These are phyloP conservation scores for Blastobotrys petasosporus DNA, from an alignment of 1,139 yeast genomes.

Conservation along the genomic window DNA sequence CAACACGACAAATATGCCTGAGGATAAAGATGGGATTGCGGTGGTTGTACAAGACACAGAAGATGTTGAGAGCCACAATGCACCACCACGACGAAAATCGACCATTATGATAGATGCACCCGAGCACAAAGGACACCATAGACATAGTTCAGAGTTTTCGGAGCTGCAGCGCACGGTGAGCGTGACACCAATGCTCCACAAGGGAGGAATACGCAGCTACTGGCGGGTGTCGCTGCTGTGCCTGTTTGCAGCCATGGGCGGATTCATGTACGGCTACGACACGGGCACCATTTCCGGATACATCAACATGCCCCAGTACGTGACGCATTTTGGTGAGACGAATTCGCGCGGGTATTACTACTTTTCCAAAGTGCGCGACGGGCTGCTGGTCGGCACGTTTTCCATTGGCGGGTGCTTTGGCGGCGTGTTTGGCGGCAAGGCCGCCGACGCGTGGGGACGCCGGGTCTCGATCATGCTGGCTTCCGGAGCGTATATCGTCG, in stretches of 20 bases:
- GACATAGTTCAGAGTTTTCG: no score
- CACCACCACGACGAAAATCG: neutral
- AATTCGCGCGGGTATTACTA: conserved; percentile 14
- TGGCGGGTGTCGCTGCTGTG: conserved; percentile 15
- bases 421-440: conserved; percentile 41
- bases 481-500: conserved; percentile 44
- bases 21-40: no score
- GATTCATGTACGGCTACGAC: conserved; percentile 47
- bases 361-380: conserved; percentile 40
- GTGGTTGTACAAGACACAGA: neutral
- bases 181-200: no score
- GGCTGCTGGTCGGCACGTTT: conserved; percentile 47
- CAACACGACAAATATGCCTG: no score
- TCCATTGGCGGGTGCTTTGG: conserved; percentile 53
- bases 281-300: conserved; percentile 63
- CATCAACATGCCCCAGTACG: conserved; percentile 62
- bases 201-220: neutral
- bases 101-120: neutral
- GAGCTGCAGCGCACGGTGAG: no score
- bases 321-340: conserved; percentile 43
- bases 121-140: no score
- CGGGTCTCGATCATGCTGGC: conserved; percentile 44
- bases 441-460: conserved; percentile 51
- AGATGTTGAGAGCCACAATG: neutral
- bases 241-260: conserved; percentile 24